Conservation (phyloP, 768 basidiomycete species). For the Pisolithus marmoratus region DNA sequence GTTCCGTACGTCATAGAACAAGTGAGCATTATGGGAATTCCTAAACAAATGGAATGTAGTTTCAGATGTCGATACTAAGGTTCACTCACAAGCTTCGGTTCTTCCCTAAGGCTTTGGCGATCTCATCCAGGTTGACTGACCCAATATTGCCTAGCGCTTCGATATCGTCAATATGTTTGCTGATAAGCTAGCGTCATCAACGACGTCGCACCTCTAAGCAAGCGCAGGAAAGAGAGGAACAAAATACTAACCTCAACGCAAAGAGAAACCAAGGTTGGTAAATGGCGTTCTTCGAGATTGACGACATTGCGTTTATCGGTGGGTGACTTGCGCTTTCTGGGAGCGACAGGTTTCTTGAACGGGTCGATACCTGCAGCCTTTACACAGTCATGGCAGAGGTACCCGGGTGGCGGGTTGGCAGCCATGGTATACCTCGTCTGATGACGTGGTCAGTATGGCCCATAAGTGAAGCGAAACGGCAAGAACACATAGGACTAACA, state of each 20-base stretch:
- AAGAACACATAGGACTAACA: slow-evolving; percentile 40
- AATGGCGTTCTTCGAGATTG: slow-evolving; percentile 61
- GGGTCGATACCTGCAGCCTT: slow-evolving; percentile 75
- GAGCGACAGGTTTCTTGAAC: slow-evolving; percentile 70
- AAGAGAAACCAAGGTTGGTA: slow-evolving; percentile 67
- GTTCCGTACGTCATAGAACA: slow-evolving; percentile 80
- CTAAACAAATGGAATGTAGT: slow-evolving; percentile 31
- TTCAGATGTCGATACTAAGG: background rate
- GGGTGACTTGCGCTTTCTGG: slow-evolving; percentile 56
- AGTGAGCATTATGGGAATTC: slow-evolving; percentile 67
- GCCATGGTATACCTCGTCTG: slow-evolving; percentile 87
- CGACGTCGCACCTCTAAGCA: background rate
- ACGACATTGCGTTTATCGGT: slow-evolving; percentile 64
- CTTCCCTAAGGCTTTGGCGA: slow-evolving; percentile 77
- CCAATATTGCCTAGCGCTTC: slow-evolving; percentile 89
- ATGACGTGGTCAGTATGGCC: background rate
- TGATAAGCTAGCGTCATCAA: slow-evolving; percentile 54
- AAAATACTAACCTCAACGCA: slow-evolving; percentile 63
- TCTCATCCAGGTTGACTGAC: slow-evolving; percentile 73
- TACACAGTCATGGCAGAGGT: slow-evolving; percentile 80
- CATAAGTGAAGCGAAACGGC: background rate
- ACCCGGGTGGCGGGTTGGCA: slow-evolving; percentile 64
- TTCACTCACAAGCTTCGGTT: slow-evolving; percentile 71
- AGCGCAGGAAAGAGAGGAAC: background rate
- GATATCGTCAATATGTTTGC: slow-evolving; percentile 82